phyloP scores from a whole-genome alignment of 2,329 filamentous ascomycete species.

The Ophiostoma australiae region DNA sequence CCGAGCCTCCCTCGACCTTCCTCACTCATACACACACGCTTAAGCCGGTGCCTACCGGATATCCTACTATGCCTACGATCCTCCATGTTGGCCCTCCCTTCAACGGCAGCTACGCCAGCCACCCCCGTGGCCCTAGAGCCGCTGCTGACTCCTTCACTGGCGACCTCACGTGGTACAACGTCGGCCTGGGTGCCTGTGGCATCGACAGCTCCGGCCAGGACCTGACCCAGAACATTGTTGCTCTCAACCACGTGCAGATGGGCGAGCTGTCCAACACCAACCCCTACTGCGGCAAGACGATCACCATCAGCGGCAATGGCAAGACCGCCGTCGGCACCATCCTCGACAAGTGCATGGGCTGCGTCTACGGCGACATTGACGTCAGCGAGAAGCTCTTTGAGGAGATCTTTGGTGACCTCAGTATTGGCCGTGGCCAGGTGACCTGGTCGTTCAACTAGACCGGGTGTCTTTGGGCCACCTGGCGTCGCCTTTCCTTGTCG shows the following conservation, averaged over 20 bases:
- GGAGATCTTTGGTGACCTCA: slow-evolving; percentile 43
- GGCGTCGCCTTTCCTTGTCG: not conserved
- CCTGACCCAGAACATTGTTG: slow-evolving; percentile 57
- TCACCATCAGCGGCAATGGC: slow-evolving; percentile 57
- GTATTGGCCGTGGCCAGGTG: slow-evolving; percentile 34
- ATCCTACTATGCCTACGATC: not conserved
- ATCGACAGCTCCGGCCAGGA: slow-evolving; percentile 54
- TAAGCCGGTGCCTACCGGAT: not conserved
- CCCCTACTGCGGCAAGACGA: slow-evolving; percentile 63
- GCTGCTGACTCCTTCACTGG: slow-evolving; percentile 45
- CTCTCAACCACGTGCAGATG: slow-evolving; percentile 62
- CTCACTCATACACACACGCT: not conserved
- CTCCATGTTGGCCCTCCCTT: not conserved
- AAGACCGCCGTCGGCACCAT: slow-evolving; percentile 55
- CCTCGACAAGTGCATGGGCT: slow-evolving; percentile 73
- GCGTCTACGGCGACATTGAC: slow-evolving; percentile 53
- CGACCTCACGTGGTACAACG: slow-evolving; percentile 69
- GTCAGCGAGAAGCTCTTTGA: slow-evolving; percentile 39
- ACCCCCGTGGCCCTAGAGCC: not conserved
- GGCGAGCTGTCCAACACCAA: slow-evolving; percentile 60
- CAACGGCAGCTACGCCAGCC: not conserved
- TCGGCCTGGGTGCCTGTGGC: slow-evolving; percentile 67
- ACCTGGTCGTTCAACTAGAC: slow-evolving; percentile 35
- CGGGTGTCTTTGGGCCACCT: not conserved
- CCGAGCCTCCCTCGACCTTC: not conserved